Evolutionary conservation across 352 stramenopile genomes (phyloP).

Genomic region (Phytophthora megakarya): DNA sequence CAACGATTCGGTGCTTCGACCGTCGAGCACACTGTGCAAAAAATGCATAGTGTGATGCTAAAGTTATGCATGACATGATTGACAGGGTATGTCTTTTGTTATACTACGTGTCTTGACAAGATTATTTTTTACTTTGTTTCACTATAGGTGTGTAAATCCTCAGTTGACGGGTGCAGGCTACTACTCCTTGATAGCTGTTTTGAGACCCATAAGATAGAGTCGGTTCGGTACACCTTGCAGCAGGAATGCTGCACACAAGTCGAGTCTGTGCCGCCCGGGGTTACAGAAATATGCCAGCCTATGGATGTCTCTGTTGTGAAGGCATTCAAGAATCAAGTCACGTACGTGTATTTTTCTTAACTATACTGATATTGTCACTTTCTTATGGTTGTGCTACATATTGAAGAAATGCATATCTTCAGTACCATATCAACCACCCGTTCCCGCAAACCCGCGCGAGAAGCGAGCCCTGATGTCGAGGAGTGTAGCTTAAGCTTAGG

Average conservation of each 20-base stretch:
- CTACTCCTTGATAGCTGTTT: constrained; percentile 3
- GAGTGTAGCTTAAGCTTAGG: constrained; percentile 4
- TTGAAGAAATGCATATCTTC: neutral
- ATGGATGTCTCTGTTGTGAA: constrained; percentile 25
- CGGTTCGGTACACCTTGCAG: constrained; percentile 6
- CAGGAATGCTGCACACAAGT: constrained; percentile 17
- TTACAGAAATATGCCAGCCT: constrained; percentile 19
- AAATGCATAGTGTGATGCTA: constrained; percentile 5
- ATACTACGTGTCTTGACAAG: neutral
- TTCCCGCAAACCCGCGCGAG: neutral
- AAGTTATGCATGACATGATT: constrained; percentile 5
- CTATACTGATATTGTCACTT: too few relatives aligned
- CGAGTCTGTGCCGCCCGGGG: constrained; percentile 12
- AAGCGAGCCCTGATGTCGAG: neutral
- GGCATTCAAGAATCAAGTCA: constrained; percentile 8
- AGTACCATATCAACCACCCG: constrained; percentile 1
- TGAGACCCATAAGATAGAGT: constrained; percentile 9
- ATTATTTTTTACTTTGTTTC: neutral
- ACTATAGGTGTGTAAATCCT: neutral
- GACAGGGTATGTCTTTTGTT: constrained; percentile 6
- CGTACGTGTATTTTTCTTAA: too few relatives aligned
- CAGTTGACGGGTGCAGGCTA: neutral
- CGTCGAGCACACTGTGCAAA: constrained; percentile 7
- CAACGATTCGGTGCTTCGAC: neutral
- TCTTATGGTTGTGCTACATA: too few relatives aligned